Base-by-base conservation (phyloP, 1,284 basidiomycete species). In the Fomes fomentarius region DNA sequence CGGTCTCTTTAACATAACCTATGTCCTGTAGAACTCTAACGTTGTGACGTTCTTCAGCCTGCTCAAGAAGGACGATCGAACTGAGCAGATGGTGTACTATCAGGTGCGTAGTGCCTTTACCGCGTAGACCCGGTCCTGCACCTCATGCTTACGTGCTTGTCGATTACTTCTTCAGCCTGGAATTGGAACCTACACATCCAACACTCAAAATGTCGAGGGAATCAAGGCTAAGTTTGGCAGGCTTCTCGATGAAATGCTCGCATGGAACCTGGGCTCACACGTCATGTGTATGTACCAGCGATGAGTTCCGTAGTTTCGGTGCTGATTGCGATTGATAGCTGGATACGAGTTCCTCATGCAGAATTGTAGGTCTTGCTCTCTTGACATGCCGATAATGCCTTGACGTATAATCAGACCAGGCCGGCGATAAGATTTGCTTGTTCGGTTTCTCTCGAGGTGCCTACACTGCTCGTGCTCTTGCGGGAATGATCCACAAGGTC, bases 361-460 rank as follows among this genome's bases (percentile, higher is more conserved):
- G 63, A 84, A 84, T 55, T 85, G 81, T 80, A 54, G 24, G 72
- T 67, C 8, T 1, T 10, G n/a, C 2, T 34, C 15, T 3, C 15
- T 22, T 2, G 11, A 6, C 17, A 2, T 11, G 12, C 3, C 2
- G 19, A 34, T 19, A 11, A 12, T n/a, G 17, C 19, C n/a, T 24
- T 15, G n/a, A 10, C 5, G 30, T 21, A 19, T 10, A 11, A 25
- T 15, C 70, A 81, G 69, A 74, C 55, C 50, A 69, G 24, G 68
- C 70, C 12, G 76, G 76, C 5, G 82, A 83, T 63, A 77, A 78
- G 51, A 82, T 82, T 21, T 80, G 79, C 58, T 70, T 84, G 11
- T 83, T 84, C 60, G 81, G 82, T 5, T 89, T 88, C 67, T 85
- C 82, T n/a, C 78, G 85, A 2, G 86, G 86, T 2, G 84, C 85